phyloP scores from a whole-genome alignment of 805 yeast genomes.

The Jamesozyma jinghongensis region DNA sequence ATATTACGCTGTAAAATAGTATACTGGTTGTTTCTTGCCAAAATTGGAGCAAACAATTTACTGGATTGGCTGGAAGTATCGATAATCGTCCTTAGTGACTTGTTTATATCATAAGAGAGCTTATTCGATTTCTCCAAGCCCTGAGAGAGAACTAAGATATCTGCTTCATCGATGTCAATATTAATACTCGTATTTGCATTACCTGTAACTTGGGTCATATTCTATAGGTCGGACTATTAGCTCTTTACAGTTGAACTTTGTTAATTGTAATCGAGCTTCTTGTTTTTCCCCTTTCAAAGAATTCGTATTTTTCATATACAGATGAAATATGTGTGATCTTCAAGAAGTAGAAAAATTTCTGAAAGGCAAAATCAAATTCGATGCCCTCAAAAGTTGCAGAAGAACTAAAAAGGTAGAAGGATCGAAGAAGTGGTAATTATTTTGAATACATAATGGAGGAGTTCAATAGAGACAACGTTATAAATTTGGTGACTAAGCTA shows the following conservation, averaged over 20 bases:
- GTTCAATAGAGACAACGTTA: background rate
- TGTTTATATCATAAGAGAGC: constrained; percentile 46
- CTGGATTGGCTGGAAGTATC: constrained; percentile 25
- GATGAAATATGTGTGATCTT: too few species aligned
- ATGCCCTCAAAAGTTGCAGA: background rate
- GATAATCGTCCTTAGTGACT: constrained; percentile 43
- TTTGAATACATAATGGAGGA: too few species aligned
- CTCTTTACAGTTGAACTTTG: too few species aligned
- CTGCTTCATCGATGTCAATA: constrained; percentile 69
- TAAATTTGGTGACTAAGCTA: constrained; percentile 12
- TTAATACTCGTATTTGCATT: background rate
- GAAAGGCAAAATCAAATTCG: background rate
- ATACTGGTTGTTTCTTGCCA: constrained; percentile 50
- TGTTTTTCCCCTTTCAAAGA: too few species aligned
- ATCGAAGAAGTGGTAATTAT: too few species aligned
- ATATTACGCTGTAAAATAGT: constrained; percentile 49
- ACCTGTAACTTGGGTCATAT: too few species aligned
- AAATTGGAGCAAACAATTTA: constrained; percentile 58
- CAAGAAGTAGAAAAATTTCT: too few species aligned
- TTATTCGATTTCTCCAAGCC: constrained; percentile 51
- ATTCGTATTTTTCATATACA: too few species aligned
- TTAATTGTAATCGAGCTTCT: too few species aligned
- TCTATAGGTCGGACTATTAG: too few species aligned
- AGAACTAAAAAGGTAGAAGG: too few species aligned
- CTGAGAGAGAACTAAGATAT: constrained; percentile 72